Percentiles rank a stretch among this genome's conserved stretches.
Conservation (phyloP, 768 basidiomycete genomes). For the Neoboletus magnificus region DNA sequence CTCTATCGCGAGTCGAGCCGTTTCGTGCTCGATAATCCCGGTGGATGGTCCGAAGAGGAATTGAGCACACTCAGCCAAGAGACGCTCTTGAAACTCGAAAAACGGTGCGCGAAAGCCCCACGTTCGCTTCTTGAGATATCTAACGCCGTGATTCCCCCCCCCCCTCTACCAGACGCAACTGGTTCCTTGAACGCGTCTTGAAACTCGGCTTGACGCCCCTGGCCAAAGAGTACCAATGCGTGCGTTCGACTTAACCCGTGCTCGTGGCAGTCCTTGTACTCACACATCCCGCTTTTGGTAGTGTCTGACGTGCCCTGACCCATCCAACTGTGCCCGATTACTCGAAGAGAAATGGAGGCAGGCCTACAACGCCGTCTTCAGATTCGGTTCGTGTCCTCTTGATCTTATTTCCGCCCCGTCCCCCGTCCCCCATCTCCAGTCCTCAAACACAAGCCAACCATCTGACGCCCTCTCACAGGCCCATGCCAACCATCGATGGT, state of each 20-base stretch:
- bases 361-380: slow-evolving; percentile 81
- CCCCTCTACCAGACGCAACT: slow-evolving; percentile 90
- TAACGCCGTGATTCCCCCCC: no score
- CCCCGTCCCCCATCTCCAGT: neutral
- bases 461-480: slow-evolving; percentile 36
- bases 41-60: slow-evolving; percentile 79
- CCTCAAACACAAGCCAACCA: neutral
- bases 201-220: slow-evolving; percentile 85
- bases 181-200: slow-evolving; percentile 93
- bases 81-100: slow-evolving; percentile 87
- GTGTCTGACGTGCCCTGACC: slow-evolving; percentile 84
- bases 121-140: neutral
- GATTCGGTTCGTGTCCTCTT: slow-evolving; percentile 56
- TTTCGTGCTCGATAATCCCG: slow-evolving; percentile 90
- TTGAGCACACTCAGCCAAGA: slow-evolving; percentile 76
- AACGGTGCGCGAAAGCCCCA: slow-evolving; percentile 45
- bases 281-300: slow-evolving; percentile 28
- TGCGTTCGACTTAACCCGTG: slow-evolving; percentile 34
- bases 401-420: neutral
- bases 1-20: slow-evolving; percentile 87
- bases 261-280: neutral
- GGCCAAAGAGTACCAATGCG: slow-evolving; percentile 95
- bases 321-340: slow-evolving; percentile 70
- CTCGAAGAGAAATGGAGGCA: slow-evolving; percentile 94
- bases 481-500: slow-evolving; percentile 91